Evolutionary conservation across 345 rosid genomes (phyloP).

Genomic region (Eucalyptus polyanthemos): DNA sequence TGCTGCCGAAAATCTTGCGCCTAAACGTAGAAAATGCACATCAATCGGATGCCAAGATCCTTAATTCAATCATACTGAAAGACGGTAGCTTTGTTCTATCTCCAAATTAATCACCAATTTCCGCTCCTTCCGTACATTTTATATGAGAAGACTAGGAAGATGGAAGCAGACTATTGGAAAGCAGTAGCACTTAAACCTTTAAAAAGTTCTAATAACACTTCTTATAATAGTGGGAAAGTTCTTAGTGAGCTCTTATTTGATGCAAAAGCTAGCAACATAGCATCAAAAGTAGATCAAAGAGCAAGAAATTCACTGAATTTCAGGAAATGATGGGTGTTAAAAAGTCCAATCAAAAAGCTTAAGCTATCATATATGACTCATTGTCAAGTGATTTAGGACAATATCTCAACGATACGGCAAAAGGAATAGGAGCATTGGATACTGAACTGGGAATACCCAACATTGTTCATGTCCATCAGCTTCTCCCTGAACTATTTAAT

Average conservation of each 20-base stretch:
- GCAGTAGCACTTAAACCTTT: neutral
- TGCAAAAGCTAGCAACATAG: neutral
- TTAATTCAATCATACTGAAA: neutral
- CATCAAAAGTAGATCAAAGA: no score
- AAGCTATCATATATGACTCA: no score
- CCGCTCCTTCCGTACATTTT: neutral
- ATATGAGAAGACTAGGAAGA: neutral
- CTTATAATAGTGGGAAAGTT: neutral
- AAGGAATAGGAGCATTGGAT: neutral
- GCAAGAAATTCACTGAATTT: neutral
- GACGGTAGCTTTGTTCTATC: neutral
- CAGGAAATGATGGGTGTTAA: neutral
- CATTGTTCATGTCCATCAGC: neutral
- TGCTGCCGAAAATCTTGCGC: neutral
- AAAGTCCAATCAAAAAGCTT: no score
- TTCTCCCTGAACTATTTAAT: neutral
- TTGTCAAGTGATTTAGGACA: no score
- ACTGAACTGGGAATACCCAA: neutral
- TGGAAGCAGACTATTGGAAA: neutral
- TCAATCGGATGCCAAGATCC: neutral
- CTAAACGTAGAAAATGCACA: neutral
- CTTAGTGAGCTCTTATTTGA: neutral
- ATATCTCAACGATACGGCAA: neutral
- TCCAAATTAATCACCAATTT: neutral
- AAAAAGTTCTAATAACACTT: neutral